Evolutionary conservation across 805 yeast genomes (phyloP).

Genomic region (Komagataella pastoris): DNA sequence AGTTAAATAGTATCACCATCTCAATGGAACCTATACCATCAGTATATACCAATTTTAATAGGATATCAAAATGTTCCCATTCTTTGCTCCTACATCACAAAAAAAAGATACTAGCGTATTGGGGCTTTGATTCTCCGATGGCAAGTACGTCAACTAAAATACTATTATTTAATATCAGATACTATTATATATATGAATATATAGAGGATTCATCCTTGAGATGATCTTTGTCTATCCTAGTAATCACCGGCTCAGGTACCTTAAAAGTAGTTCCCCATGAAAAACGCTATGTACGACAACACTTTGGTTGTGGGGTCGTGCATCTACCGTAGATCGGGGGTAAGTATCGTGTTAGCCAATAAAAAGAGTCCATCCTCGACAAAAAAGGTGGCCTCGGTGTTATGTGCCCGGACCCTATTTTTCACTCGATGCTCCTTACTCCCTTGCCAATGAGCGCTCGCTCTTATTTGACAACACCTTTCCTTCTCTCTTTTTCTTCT

Average conservation of each 20-base stretch:
- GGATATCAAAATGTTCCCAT: too few species aligned
- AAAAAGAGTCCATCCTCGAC: background rate
- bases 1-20: too few species aligned
- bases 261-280: background rate
- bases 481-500: background rate
- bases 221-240: too few species aligned
- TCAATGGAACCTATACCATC: too few species aligned
- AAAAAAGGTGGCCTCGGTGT: background rate
- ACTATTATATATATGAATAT: background rate
- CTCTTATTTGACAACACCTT: background rate
- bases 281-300: background rate
- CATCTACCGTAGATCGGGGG: background rate
- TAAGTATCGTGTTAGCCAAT: background rate
- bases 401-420: background rate
- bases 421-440: background rate
- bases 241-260: background rate
- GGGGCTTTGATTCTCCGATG: too few species aligned
- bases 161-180: background rate
- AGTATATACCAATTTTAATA: too few species aligned
- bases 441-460: background rate
- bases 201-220: too few species aligned
- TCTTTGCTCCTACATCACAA: too few species aligned
- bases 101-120: too few species aligned
- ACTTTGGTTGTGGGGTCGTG: background rate
- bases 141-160: too few species aligned